Percentiles rank a stretch among this genome's conserved stretches.
Conservation (phyloP, 768 basidiomycete genomes). For the Hebeloma cylindrosporum region DNA sequence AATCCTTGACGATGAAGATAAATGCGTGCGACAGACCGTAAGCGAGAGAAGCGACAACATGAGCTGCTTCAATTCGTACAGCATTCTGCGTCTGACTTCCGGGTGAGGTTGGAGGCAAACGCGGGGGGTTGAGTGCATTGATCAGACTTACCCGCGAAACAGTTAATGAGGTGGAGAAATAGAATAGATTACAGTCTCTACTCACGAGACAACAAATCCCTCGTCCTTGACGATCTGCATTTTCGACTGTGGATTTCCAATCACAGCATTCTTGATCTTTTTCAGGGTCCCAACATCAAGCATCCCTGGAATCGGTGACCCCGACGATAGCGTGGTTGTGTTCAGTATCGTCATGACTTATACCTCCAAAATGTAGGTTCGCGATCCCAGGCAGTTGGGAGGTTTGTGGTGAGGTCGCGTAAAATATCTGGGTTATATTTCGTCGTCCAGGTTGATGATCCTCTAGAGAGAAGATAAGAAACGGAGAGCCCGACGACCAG, state of each 20-base stretch:
- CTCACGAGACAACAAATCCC: constrained; percentile 55
- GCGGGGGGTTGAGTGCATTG: background rate
- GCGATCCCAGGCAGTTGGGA: too few species aligned
- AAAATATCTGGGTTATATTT: too few species aligned
- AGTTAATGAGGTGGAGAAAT: constrained; percentile 67
- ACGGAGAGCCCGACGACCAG: too few species aligned
- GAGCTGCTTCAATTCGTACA: constrained; percentile 70
- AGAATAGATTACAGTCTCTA: constrained; percentile 26
- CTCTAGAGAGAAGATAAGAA: too few species aligned
- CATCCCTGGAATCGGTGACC: constrained; percentile 29
- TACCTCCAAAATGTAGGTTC: too few species aligned
- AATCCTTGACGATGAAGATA: too few species aligned
- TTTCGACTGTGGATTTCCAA: constrained; percentile 79
- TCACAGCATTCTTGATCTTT: constrained; percentile 71
- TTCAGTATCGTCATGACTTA: too few species aligned
- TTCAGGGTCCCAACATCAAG: too few species aligned
- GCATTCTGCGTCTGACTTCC: constrained; percentile 41
- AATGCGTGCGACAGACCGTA: constrained; percentile 45
- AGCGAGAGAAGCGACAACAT: constrained; percentile 71
- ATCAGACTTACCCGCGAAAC: too few species aligned
- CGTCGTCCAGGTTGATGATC: too few species aligned
- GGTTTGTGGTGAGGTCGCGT: too few species aligned
- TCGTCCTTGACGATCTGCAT: constrained; percentile 54
- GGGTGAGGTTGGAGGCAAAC: constrained; percentile 19
- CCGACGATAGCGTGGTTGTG: too few species aligned